A percentile compares a stretch with the other conserved stretches of the same genome.
phyloP scores from a whole-genome alignment of 352 stramenopile species.

The Lagenidium giganteum region DNA sequence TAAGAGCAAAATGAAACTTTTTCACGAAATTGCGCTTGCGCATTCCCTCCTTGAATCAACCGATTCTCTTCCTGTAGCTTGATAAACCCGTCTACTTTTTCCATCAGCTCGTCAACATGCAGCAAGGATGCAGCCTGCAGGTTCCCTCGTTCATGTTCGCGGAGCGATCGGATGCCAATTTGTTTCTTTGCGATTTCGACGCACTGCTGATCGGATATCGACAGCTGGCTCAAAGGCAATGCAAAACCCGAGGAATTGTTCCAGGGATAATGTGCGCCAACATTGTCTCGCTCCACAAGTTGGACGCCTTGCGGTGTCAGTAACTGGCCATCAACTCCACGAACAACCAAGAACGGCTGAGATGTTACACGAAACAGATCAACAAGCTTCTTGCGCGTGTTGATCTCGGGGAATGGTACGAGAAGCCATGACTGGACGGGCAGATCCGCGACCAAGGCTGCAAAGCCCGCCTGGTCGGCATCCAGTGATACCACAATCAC shows the following conservation, averaged over 20 bases:
- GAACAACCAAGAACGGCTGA: conserved; percentile 61
- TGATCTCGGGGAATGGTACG: conserved; percentile 69
- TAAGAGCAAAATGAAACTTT: conserved; percentile 40
- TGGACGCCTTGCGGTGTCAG: conserved; percentile 70
- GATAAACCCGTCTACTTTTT: conserved; percentile 38
- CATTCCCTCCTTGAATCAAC: too few relatives aligned
- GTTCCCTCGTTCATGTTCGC: conserved; percentile 37
- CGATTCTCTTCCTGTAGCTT: conserved; percentile 18
- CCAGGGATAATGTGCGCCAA: conserved; percentile 65
- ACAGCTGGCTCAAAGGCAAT: conserved; percentile 42
- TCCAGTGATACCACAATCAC: conserved; percentile 80
- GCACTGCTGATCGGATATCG: conserved; percentile 52
- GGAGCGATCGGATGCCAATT: conserved; percentile 67
- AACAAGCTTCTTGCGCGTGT: conserved; percentile 64
- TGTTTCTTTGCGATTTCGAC: conserved; percentile 71
- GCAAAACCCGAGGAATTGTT: conserved; percentile 36
- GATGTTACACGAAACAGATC: conserved; percentile 53
- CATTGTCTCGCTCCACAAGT: conserved; percentile 57
- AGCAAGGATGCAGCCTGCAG: conserved; percentile 29
- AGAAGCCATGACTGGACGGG: conserved; percentile 57
- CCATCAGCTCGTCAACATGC: conserved; percentile 53
- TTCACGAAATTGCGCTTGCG: conserved; percentile 31
- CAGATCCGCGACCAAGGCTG: conserved; percentile 42
- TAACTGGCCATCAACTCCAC: conserved; percentile 41
- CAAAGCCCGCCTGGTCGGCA: conserved; percentile 51